Conservation (phyloP, 1,284 basidiomycete genomes). For the Puccinia polysora region DNA sequence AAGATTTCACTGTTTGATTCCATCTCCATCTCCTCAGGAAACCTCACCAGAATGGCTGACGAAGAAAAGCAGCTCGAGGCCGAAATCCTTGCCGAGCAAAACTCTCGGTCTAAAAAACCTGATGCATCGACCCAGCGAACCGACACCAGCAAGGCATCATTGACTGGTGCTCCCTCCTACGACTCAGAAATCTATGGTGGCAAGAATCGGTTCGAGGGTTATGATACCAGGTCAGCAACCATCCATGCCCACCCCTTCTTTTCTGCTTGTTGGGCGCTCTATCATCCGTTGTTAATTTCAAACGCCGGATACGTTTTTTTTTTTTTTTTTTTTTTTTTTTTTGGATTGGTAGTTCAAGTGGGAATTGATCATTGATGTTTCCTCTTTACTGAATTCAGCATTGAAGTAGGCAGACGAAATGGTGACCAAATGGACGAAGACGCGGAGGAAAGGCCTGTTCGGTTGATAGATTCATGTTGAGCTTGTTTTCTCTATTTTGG, state of each 20-base stretch:
- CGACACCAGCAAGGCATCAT: constrained; percentile 31
- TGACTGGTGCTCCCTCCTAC: constrained; percentile 42
- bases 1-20: no score
- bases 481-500: background rate
- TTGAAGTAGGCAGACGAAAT: constrained; percentile 31
- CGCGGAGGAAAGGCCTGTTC: constrained; percentile 45
- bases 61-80: constrained; percentile 37
- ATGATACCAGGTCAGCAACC: constrained; percentile 36
- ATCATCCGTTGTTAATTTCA: background rate
- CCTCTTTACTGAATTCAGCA: constrained; percentile 20
- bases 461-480: constrained; percentile 43
- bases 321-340: background rate
- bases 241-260: background rate
- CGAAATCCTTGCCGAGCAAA: constrained; percentile 36
- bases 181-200: constrained; percentile 41
- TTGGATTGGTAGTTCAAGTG: background rate
- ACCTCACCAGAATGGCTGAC: constrained; percentile 20
- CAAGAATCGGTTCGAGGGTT: constrained; percentile 35
- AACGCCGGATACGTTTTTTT: background rate
- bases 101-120: constrained; percentile 5
- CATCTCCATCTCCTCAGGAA: no score
- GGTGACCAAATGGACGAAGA: constrained; percentile 43
- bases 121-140: constrained; percentile 36
- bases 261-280: background rate
- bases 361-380: background rate